Conservation (phyloP, 2,329 filamentous ascomycete species). For the Neopestalotiopsis clavispora region DNA sequence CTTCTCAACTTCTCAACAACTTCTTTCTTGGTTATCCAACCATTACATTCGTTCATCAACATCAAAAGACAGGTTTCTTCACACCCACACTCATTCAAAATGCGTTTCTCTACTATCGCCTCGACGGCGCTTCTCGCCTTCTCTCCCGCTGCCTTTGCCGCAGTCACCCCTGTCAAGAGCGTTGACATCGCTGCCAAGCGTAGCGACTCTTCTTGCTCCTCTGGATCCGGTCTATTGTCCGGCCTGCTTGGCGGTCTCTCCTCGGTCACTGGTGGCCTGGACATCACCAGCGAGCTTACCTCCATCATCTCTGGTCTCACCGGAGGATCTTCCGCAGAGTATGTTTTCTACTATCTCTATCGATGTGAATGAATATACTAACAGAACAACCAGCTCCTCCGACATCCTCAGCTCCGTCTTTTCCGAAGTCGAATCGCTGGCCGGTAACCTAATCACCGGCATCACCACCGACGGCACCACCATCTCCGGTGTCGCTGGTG, state of each 20-base stretch:
- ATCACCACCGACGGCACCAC: constrained; percentile 1
- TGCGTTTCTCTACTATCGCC: constrained; percentile 16
- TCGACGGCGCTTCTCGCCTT: constrained; percentile 15
- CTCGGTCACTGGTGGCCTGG: neutral
- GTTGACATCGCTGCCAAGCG: neutral
- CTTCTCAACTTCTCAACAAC: neutral
- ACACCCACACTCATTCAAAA: constrained; percentile 8
- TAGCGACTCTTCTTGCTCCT: constrained; percentile 1
- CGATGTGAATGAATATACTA: neutral
- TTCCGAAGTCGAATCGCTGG: constrained; percentile 1
- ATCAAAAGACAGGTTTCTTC: neutral
- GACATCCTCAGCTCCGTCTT: constrained; percentile 10
- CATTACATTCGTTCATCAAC: neutral
- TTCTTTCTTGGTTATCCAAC: constrained; percentile 1
- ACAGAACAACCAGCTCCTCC: neutral
- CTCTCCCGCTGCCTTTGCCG: constrained; percentile 9
- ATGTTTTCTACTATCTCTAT: neutral
- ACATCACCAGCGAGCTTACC: constrained; percentile 1
- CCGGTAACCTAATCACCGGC: neutral
- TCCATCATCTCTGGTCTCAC: neutral
- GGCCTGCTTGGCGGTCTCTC: neutral
- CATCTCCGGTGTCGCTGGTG: constrained; percentile 7
- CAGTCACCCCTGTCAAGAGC: constrained; percentile 1
- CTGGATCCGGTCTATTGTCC: neutral
- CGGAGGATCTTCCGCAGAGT: neutral